Conservation (phyloP, 148 eudicot genomes). For the Rhododendron mucronatum region DNA sequence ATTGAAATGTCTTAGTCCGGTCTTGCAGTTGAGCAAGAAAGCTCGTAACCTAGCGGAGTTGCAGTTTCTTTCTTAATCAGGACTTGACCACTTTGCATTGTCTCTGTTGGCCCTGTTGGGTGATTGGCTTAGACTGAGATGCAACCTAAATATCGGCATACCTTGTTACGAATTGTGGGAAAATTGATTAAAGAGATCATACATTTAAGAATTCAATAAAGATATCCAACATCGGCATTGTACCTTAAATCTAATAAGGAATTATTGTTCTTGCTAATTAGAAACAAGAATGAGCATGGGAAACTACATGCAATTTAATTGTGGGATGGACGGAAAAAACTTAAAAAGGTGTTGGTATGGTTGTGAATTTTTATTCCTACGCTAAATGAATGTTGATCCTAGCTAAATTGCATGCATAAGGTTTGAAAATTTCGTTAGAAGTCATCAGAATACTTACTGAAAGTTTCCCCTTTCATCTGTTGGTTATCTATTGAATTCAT, state of each 20-base stretch:
- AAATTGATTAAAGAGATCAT: neutral
- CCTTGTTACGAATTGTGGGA: neutral
- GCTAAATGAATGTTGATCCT: neutral
- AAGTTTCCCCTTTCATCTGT: neutral
- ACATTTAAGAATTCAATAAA: neutral
- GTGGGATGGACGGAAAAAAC: neutral
- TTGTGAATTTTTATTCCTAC: neutral
- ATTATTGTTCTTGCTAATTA: neutral
- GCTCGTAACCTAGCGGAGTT: neutral
- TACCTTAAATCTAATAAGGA: neutral
- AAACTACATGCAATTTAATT: neutral
- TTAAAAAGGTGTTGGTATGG: neutral
- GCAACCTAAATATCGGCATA: neutral
- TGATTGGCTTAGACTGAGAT: neutral
- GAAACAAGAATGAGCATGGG: neutral
- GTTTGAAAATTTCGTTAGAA: neutral
- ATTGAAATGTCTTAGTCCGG: neutral
- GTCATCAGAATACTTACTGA: neutral
- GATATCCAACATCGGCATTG: neutral
- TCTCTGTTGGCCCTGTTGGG: neutral
- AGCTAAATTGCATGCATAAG: neutral
- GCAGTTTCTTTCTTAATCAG: neutral
- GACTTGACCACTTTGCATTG: neutral
- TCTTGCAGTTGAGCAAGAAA: neutral
- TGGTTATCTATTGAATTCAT: slow-evolving; percentile 5